Evolutionary conservation across 164 flowering plant species (phyloP), one percentile per base, ranked within the genome.

Genomic region (Chloranthus sessilifolius): DNA sequence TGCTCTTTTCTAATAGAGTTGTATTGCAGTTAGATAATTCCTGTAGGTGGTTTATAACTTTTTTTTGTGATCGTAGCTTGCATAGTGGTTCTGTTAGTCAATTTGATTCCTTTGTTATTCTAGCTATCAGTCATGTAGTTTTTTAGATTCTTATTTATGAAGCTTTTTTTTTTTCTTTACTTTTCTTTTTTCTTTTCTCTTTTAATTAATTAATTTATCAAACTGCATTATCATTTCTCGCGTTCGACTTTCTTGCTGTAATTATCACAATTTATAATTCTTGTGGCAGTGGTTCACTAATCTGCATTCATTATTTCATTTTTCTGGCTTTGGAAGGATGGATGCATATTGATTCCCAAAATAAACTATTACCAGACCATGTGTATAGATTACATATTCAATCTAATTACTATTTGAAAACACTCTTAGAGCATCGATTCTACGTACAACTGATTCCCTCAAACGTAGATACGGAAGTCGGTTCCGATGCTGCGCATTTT

Each of bases 121-220:
- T 10, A 37, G 23, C n/a, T 17, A 36, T 22, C 14, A 29, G 37
- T 33, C 43, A 15, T 51, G 44, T 51, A 51, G 25, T 38, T 22
- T 19, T 33, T 37, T 38, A 4, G 16, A 25, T 25, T 26, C 44
- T 9, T 36, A 51, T 51, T 51, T 15, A 50, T 51, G 29, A 25
- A 25, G 16, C 34, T 37, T 9, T 37, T 38, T 15, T 11, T 28
- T 16, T 28, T 7, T 8, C 23, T n/a, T n/a, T n/a, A n/a, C n/a
- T n/a, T n/a, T n/a, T n/a, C n/a, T n/a, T n/a, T n/a, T n/a, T n/a
- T n/a, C n/a, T n/a, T n/a, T n/a, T n/a, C n/a, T n/a, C n/a, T n/a
- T n/a, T n/a, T n/a, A n/a, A n/a, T n/a, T n/a, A n/a, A n/a, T n/a
- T n/a, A n/a, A n/a, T n/a, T n/a, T n/a, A n/a, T n/a, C n/a, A n/a